phyloP scores from a whole-genome alignment of 495 filamentous ascomycete species.

The Corynascus novoguineensis region DNA sequence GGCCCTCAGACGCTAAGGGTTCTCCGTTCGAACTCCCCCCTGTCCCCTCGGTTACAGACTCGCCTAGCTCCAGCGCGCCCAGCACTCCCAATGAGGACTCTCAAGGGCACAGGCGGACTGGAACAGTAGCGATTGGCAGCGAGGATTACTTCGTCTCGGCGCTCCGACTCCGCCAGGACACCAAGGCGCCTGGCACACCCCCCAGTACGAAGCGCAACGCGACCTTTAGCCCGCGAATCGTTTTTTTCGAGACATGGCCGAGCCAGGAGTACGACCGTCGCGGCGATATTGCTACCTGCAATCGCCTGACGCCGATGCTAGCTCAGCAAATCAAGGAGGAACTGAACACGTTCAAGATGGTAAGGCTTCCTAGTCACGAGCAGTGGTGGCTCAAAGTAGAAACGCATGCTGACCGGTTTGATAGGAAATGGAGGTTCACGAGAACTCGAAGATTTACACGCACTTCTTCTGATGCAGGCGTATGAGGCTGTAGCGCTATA shows the following conservation, averaged over 20 bases:
- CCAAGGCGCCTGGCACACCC: slow-evolving; percentile 71
- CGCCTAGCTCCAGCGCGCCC: slow-evolving; percentile 74
- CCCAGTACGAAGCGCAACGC: slow-evolving; percentile 67
- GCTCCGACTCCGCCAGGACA: slow-evolving; percentile 60
- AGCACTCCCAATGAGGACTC: slow-evolving; percentile 75
- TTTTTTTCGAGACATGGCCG: slow-evolving; percentile 95
- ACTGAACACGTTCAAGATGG: slow-evolving; percentile 99
- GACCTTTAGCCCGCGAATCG: slow-evolving; percentile 85
- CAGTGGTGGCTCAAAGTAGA: neutral
- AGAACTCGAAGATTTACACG: slow-evolving; percentile 96
- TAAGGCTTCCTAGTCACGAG: no score
- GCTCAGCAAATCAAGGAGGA: slow-evolving; percentile 99
- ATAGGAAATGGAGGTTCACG: slow-evolving; percentile 99
- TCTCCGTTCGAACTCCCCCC: slow-evolving; percentile 49
- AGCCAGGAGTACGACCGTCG: slow-evolving; percentile 92
- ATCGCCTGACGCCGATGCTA: slow-evolving; percentile 91
- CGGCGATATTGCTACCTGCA: slow-evolving; percentile 96
- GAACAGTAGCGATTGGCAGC: slow-evolving; percentile 65
- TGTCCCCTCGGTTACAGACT: slow-evolving; percentile 61
- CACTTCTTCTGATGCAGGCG: slow-evolving; percentile 81
- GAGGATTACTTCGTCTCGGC: slow-evolving; percentile 84
- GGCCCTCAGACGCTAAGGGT: slow-evolving; percentile 48
- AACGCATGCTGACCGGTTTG: slow-evolving; percentile 26
- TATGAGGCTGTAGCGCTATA: slow-evolving; percentile 17
- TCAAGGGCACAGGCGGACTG: slow-evolving; percentile 55